phyloP scores from a whole-genome alignment of 495 filamentous ascomycete species.

The Hyaloscypha finlandica region DNA sequence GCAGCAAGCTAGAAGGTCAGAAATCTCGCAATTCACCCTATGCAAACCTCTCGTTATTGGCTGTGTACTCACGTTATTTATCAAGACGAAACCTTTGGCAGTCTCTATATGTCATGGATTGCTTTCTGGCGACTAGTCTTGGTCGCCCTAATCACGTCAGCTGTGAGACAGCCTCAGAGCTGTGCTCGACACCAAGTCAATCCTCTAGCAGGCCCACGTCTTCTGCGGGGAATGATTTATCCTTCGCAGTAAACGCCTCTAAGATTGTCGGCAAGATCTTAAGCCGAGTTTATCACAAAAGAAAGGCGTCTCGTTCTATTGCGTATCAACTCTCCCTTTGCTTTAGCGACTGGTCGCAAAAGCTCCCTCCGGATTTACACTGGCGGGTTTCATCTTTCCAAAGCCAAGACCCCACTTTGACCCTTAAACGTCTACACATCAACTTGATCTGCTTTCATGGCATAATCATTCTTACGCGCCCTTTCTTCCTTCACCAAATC shows the following conservation, averaged over 20 bases:
- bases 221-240: background rate
- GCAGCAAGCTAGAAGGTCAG: slow-evolving; percentile 4
- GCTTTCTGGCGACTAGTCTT: slow-evolving; percentile 10
- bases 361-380: slow-evolving; percentile 10
- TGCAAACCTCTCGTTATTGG: background rate
- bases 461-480: slow-evolving; percentile 5
- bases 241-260: slow-evolving; percentile 10
- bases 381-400: slow-evolving; percentile 2
- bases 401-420: slow-evolving; percentile 1
- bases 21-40: background rate
- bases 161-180: slow-evolving; percentile 8
- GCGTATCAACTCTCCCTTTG: slow-evolving; percentile 9
- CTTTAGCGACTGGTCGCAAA: slow-evolving; percentile 10
- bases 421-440: slow-evolving; percentile 13
- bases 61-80: background rate
- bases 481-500: slow-evolving; percentile 14
- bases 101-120: slow-evolving; percentile 17
- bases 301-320: slow-evolving; percentile 15
- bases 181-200: background rate
- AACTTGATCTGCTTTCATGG: slow-evolving; percentile 17
- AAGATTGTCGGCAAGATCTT: slow-evolving; percentile 16
- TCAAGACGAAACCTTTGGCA: slow-evolving; percentile 10
- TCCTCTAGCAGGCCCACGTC: background rate
- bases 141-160: slow-evolving; percentile 5
- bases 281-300: slow-evolving; percentile 13